Conservation (phyloP, 2,329 filamentous ascomycete genomes). For the Alternaria sp. region DNA sequence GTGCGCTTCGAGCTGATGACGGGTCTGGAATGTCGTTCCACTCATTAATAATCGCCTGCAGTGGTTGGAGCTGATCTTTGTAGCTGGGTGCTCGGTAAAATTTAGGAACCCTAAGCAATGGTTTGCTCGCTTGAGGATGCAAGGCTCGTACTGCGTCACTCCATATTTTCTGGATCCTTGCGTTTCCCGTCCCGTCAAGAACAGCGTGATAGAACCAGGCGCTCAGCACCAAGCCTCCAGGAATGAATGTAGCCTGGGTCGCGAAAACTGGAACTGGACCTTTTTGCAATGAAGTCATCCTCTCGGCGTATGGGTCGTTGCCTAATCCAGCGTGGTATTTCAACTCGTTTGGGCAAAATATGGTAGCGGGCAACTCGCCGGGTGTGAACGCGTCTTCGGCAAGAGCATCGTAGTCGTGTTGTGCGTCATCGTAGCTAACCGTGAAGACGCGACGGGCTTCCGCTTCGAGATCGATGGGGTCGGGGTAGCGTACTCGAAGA, state of each 20-base stretch:
- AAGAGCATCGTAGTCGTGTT: conserved; percentile 13
- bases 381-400: conserved; percentile 20
- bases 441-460: conserved; percentile 17
- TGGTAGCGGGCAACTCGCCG: conserved; percentile 11
- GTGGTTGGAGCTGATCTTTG: conserved; percentile 1
- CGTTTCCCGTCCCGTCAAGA: conserved; percentile 27
- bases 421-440: conserved; percentile 1
- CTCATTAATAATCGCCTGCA: not conserved
- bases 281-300: conserved; percentile 17
- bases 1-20: conserved; percentile 3
- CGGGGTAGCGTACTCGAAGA: conserved; percentile 23
- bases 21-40: not conserved
- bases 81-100: not conserved
- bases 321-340: conserved; percentile 23
- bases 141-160: conserved; percentile 6
- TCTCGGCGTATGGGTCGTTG: conserved; percentile 21
- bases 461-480: conserved; percentile 13
- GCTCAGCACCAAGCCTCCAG: conserved; percentile 39
- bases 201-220: conserved; percentile 36
- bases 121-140: not conserved
- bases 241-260: conserved; percentile 35
- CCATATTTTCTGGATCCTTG: conserved; percentile 24
- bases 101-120: not conserved
- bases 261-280: conserved; percentile 29
- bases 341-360: conserved; percentile 20